Conservation (phyloP, 148 eudicot genomes). For the Nepenthes mirabilis region DNA sequence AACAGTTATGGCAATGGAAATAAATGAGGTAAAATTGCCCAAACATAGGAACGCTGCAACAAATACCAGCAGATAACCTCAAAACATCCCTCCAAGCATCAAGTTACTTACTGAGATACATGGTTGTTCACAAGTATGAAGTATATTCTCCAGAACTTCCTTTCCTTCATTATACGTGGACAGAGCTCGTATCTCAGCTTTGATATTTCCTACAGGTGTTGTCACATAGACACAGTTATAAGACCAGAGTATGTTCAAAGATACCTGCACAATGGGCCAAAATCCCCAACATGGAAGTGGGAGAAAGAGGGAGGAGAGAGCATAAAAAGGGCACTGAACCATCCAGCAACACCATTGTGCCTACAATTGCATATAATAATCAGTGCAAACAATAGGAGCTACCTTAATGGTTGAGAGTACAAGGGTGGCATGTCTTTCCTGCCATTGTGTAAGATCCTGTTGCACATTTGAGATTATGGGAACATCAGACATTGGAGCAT, state of each 20-base stretch:
- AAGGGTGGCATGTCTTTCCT: slow-evolving; percentile 86
- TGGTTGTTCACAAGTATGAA: slow-evolving; percentile 84
- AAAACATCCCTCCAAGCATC: not conserved
- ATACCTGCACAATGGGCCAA: not conserved
- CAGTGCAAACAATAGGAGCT: slow-evolving; percentile 1
- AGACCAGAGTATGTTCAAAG: not conserved
- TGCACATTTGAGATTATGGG: slow-evolving; percentile 87
- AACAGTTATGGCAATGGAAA: no score
- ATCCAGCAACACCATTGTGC: not conserved
- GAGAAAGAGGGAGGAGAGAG: not conserved
- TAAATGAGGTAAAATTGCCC: no score
- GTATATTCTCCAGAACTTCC: slow-evolving; percentile 95
- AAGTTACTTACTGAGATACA: slow-evolving; percentile 65
- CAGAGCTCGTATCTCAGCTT: slow-evolving; percentile 88
- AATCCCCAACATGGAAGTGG: not conserved
- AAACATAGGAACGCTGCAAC: no score
- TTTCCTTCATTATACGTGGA: slow-evolving; percentile 84
- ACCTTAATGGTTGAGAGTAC: slow-evolving; percentile 82
- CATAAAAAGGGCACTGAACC: not conserved
- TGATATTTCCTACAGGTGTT: slow-evolving; percentile 69
- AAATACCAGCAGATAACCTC: not conserved
- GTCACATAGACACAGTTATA: slow-evolving; percentile 7
- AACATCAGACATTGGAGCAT: slow-evolving; percentile 68
- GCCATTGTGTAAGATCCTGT: slow-evolving; percentile 93
- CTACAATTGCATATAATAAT: not conserved